A percentile compares a stretch with the other conserved stretches of the same genome.
phyloP scores from a whole-genome alignment of 1,139 yeast species.

The Suhomyces taliae region DNA sequence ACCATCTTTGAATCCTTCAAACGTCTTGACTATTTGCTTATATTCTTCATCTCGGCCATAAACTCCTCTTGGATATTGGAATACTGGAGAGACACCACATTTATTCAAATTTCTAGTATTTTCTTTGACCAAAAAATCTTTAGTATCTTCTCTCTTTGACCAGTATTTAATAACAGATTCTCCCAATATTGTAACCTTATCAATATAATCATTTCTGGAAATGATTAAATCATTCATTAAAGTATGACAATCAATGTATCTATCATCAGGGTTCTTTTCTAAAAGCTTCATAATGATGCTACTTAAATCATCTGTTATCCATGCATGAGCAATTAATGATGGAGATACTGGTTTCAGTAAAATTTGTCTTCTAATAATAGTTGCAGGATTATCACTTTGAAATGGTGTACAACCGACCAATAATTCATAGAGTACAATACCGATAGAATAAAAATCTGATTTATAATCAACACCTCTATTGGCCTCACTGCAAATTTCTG shows the following conservation, averaged over 20 bases:
- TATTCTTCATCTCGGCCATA: slow-evolving; percentile 40
- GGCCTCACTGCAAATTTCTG: slow-evolving; percentile 49
- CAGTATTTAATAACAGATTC: slow-evolving; percentile 9
- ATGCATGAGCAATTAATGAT: slow-evolving; percentile 27
- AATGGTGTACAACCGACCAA: slow-evolving; percentile 50
- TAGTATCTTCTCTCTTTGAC: slow-evolving; percentile 7
- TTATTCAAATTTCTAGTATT: slow-evolving; percentile 4
- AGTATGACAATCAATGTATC: slow-evolving; percentile 41
- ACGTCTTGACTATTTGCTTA: slow-evolving; percentile 23
- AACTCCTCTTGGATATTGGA: slow-evolving; percentile 30
- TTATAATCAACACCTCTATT: slow-evolving; percentile 46
- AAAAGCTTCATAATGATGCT: slow-evolving; percentile 44
- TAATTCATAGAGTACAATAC: slow-evolving; percentile 51
- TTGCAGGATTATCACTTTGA: slow-evolving; percentile 40
- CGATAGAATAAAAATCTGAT: slow-evolving; percentile 53
- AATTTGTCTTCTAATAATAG: slow-evolving; percentile 44
- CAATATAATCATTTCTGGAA: slow-evolving; percentile 22
- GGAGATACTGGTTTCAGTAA: slow-evolving; percentile 46
- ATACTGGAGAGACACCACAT: slow-evolving; percentile 19
- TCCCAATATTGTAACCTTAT: slow-evolving; percentile 6
- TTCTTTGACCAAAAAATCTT: slow-evolving; percentile 7
- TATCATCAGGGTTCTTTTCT: slow-evolving; percentile 41
- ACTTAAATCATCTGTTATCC: slow-evolving; percentile 41
- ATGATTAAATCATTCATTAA: slow-evolving; percentile 39
- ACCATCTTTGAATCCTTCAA: slow-evolving; percentile 23